Evolutionary conservation across 805 yeast species (phyloP), one percentile per base, ranked within the genome.

Genomic region (Kluyveromyces siamensis): DNA sequence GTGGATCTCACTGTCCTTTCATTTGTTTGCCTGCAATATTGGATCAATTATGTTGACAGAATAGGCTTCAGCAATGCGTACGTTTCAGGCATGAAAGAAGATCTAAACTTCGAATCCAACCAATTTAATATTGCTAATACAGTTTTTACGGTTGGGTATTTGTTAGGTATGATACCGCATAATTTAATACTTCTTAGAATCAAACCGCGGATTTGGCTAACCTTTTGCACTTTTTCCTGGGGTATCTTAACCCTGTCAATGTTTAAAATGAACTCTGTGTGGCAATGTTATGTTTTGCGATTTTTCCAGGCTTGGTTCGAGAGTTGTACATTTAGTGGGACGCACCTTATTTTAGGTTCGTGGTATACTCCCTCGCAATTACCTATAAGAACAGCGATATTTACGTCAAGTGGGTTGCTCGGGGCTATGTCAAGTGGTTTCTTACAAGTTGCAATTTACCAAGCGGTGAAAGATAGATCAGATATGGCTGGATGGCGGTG

Each of bases 31-130:
- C 46, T 64, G 44, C 68, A 64, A 47, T 65, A 64, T 48, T 65
- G 68, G 68, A 64, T 72, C 49, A 81, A 80, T 54, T 81, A 79
- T 59, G 70, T 82, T 33, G 86, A 81, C 61, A 70, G 81, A 55
- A 68, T 76, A 13, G 80, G 79, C 48, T 62, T 79, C 40, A 65
- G 74, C 33, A 74, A 77, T 55, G 85, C 87, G 2, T 81, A 81
- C 58, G 82, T 80, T n/a, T 72, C 80, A 10, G 87, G 87, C 9
- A 77, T 82, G 84, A 72, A 77, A 54, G 79, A 78, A 49, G 84
- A 75, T 47, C 55, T 78, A 48, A 54, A 65, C 2, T 67, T 79
- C 70, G 51, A 58, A 39, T 80, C 80, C 11, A 63, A 75, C 50
- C 73, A 79, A 48, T 73, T 71, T 52, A 79, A 79, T 56, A 51